These are phyloP conservation scores for Plasmopara viticola DNA, from an alignment of 352 stramenopile genomes.

Conservation along the genomic window DNA sequence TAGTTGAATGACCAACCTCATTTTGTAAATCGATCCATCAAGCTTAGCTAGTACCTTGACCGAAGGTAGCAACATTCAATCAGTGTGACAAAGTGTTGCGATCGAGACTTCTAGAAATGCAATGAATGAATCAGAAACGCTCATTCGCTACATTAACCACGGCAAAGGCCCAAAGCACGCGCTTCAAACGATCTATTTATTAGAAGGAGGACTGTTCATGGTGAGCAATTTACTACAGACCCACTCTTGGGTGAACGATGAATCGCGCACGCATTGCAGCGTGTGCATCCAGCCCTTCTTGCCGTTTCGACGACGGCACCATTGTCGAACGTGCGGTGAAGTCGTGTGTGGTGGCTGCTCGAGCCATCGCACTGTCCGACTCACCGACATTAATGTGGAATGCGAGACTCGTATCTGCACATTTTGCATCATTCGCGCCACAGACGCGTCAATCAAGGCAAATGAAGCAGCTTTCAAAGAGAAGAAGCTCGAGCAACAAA, in stretches of 20 bases:
- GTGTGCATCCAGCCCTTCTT: slow-evolving; percentile 80
- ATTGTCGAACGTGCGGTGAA: slow-evolving; percentile 79
- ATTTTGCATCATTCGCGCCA: slow-evolving; percentile 76
- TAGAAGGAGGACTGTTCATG: slow-evolving; percentile 65
- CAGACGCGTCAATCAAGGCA: slow-evolving; percentile 55
- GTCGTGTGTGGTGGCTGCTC: slow-evolving; percentile 66
- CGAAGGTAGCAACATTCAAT: no score
- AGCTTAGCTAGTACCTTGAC: no score
- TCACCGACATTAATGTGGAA: slow-evolving; percentile 77
- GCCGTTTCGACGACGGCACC: slow-evolving; percentile 65
- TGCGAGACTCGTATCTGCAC: slow-evolving; percentile 70
- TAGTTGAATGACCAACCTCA: no score
- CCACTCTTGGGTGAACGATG: slow-evolving; percentile 63
- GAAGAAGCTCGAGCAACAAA: slow-evolving; percentile 12
- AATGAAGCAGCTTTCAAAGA: slow-evolving; percentile 41
- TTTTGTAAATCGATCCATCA: no score
- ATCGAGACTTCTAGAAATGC: background rate
- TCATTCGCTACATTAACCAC: slow-evolving; percentile 13
- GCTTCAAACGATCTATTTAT: slow-evolving; percentile 66
- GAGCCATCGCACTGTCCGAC: slow-evolving; percentile 58
- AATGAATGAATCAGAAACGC: slow-evolving; percentile 16
- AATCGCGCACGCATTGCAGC: slow-evolving; percentile 68
- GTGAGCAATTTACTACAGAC: slow-evolving; percentile 62
- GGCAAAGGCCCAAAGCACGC: slow-evolving; percentile 16
- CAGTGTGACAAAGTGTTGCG: no score